These are phyloP conservation scores for Lactarius akahatsu DNA, from an alignment of 768 basidiomycete genomes.

Conservation along the genomic window DNA sequence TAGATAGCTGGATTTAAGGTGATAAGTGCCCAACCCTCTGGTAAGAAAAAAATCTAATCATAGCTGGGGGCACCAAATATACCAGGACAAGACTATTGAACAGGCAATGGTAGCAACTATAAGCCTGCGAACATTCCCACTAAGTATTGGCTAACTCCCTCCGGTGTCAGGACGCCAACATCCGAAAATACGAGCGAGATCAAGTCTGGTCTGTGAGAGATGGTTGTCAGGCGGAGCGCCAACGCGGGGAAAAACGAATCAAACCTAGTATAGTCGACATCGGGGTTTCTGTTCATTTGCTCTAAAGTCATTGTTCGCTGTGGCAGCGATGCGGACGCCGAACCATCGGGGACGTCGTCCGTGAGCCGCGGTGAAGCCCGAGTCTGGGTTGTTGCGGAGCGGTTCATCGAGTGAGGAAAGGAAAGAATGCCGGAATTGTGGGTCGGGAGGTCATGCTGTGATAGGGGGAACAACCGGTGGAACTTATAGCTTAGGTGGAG, in stretches of 20 bases:
- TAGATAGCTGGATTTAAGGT: slow-evolving; percentile 5
- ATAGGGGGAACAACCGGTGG: slow-evolving; percentile 91
- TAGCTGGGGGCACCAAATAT: neutral
- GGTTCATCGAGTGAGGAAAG: slow-evolving; percentile 47
- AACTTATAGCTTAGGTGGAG: slow-evolving; percentile 81
- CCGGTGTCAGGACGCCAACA: slow-evolving; percentile 88
- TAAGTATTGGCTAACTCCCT: slow-evolving; percentile 91
- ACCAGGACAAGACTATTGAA: neutral
- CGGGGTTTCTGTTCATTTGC: slow-evolving; percentile 80
- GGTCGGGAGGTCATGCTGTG: slow-evolving; percentile 85
- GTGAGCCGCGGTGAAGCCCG: slow-evolving; percentile 13
- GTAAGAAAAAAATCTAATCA: slow-evolving; percentile 4
- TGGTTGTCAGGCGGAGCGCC: slow-evolving; percentile 24
- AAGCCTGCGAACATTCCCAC: slow-evolving; percentile 91
- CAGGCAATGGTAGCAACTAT: slow-evolving; percentile 21
- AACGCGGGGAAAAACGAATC: slow-evolving; percentile 24
- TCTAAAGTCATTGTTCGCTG: slow-evolving; percentile 68
- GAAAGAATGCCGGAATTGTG: slow-evolving; percentile 74
- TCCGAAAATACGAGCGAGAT: slow-evolving; percentile 95
- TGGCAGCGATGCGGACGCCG: slow-evolving; percentile 30
- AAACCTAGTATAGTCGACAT: slow-evolving; percentile 92
- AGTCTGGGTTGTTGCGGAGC: slow-evolving; percentile 12
- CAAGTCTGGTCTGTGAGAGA: slow-evolving; percentile 69
- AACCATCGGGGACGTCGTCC: slow-evolving; percentile 12
- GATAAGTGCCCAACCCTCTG: neutral